A percentile compares a stretch with the other conserved stretches of the same genome.
These are phyloP conservation scores for Cinchona pubescens DNA, from an alignment of 257 asterid species.

Conservation along the genomic window DNA sequence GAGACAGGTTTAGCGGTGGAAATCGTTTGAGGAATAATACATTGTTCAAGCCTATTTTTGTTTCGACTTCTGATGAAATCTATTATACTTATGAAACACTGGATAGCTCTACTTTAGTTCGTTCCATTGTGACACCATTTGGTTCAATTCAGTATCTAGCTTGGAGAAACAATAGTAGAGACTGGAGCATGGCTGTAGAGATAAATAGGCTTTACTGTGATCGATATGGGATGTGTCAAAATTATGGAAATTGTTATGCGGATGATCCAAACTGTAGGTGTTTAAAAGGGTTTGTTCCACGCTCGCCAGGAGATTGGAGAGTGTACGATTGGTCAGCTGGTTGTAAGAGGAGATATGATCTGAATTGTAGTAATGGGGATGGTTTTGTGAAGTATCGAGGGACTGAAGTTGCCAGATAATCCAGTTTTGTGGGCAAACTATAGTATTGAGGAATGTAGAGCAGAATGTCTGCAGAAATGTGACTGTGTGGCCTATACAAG, in stretches of 20 bases:
- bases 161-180: constrained; percentile 23
- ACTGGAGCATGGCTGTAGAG: constrained; percentile 31
- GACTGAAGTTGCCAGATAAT: constrained; percentile 36
- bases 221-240: constrained; percentile 37
- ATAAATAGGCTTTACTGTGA: constrained; percentile 38
- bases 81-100: constrained; percentile 31
- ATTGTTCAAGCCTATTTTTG: constrained; percentile 20
- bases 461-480: constrained; percentile 30
- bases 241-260: constrained; percentile 26
- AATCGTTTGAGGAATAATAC: constrained; percentile 17
- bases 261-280: constrained; percentile 27
- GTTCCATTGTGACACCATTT: constrained; percentile 25
- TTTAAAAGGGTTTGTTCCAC: constrained; percentile 30
- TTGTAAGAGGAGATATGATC: constrained; percentile 28
- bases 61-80: constrained; percentile 11
- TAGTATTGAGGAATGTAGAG: constrained; percentile 6
- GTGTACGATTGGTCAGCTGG: constrained; percentile 22
- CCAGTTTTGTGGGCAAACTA: constrained; percentile 11
- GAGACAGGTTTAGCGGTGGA: constrained; percentile 31
- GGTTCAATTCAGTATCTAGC: constrained; percentile 36
- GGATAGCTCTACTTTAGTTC: constrained; percentile 18
- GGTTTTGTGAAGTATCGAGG: constrained; percentile 23
- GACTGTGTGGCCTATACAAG: constrained; percentile 35
- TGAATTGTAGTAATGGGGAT: constrained; percentile 19
- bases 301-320: constrained; percentile 20